These are phyloP conservation scores for Fusarium pseudocircinatum DNA, from an alignment of 2,329 filamentous ascomycete species.

Conservation along the genomic window DNA sequence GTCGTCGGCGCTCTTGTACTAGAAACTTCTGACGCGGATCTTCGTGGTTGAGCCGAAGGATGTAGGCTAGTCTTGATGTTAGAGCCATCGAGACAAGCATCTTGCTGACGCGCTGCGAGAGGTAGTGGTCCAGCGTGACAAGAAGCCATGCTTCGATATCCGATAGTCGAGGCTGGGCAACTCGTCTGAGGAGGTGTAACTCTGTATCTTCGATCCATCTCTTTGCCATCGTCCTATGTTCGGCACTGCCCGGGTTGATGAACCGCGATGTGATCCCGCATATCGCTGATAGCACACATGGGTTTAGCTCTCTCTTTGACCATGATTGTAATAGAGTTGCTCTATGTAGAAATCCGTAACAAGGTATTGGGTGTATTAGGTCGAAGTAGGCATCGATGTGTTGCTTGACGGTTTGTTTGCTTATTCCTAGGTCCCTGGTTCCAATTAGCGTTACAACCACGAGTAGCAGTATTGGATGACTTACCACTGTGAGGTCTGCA, in stretches of 20 bases:
- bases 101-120: conserved; percentile 34
- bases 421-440: conserved; percentile 2
- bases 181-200: conserved; percentile 12
- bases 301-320: conserved; percentile 14
- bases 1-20: conserved; percentile 20
- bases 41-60: conserved; percentile 37
- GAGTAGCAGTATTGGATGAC: accelerated
- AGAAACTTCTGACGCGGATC: conserved; percentile 24
- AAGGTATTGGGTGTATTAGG: conserved; percentile 19
- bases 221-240: neutral
- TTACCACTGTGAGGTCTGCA: neutral
- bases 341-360: conserved; percentile 18
- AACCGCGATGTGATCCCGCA: conserved; percentile 12
- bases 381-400: conserved; percentile 26
- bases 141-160: conserved; percentile 39
- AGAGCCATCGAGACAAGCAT: conserved; percentile 34
- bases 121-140: conserved; percentile 29
- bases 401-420: conserved; percentile 4
- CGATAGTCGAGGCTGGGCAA: conserved; percentile 22
- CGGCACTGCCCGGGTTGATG: neutral
- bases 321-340: conserved; percentile 19
- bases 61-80: conserved; percentile 25
- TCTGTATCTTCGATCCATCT: conserved; percentile 33
- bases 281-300: neutral
- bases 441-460: accelerated